Evolutionary conservation across 306 rosid genomes (phyloP).

Genomic region (Benincasa hispida): DNA sequence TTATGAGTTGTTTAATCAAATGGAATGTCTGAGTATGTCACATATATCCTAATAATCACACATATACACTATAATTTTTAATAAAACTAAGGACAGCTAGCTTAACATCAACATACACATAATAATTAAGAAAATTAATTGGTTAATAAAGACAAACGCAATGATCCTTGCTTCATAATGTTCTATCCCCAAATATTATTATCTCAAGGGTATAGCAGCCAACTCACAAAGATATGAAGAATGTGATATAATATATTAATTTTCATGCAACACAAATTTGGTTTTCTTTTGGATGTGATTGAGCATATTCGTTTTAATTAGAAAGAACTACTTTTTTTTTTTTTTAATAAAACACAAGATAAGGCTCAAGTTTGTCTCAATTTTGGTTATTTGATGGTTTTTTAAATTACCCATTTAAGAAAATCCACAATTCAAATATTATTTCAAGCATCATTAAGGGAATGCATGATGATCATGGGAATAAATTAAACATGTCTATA

Average conservation of each 20-base stretch:
- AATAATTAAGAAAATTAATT: not conserved
- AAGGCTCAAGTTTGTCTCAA: not conserved
- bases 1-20: not conserved
- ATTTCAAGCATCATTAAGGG: not conserved
- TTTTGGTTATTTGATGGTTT: not conserved
- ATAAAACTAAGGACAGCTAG: not conserved
- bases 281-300: not conserved
- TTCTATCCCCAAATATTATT: not conserved
- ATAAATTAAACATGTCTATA: not conserved
- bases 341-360: not conserved
- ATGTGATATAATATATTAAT: not conserved
- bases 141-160: not conserved
- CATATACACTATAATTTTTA: not conserved
- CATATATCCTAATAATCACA: not conserved
- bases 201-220: not conserved
- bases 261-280: not conserved
- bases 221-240: not conserved
- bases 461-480: not conserved
- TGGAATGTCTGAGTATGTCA: not conserved
- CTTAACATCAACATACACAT: not conserved
- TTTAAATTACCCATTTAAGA: not conserved
- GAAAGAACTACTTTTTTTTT: not conserved
- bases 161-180: not conserved
- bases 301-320: not conserved
- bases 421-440: not conserved